These are phyloP conservation scores for Termitomyces sp. DNA, from an alignment of 768 basidiomycete species.

Conservation along the genomic window DNA sequence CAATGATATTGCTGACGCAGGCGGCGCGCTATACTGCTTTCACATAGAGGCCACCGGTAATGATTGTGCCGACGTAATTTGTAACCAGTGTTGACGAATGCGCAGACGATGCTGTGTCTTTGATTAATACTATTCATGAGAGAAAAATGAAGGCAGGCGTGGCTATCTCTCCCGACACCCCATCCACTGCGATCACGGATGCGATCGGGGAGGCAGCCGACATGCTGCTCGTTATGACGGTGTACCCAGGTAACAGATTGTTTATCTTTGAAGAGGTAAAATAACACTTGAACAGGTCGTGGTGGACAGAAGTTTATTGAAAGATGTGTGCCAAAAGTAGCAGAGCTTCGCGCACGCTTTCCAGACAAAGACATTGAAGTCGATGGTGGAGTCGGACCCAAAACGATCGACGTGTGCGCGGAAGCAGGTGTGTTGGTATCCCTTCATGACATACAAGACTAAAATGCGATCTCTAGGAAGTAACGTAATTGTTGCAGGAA, in stretches of 20 bases:
- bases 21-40: slow-evolving; percentile 94
- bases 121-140: slow-evolving; percentile 80
- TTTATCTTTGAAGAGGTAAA: not conserved
- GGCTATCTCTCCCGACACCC: slow-evolving; percentile 95
- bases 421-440: slow-evolving; percentile 61
- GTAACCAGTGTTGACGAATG: not conserved
- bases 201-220: slow-evolving; percentile 81
- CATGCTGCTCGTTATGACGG: slow-evolving; percentile 98
- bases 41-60: slow-evolving; percentile 91
- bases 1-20: slow-evolving; percentile 91
- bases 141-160: slow-evolving; percentile 92
- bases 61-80: slow-evolving; percentile 22
- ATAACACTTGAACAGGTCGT: slow-evolving; percentile 46
- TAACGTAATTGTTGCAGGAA: slow-evolving; percentile 98
- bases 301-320: slow-evolving; percentile 98
- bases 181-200: slow-evolving; percentile 83
- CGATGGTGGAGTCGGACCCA: slow-evolving; percentile 95
- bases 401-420: slow-evolving; percentile 85
- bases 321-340: slow-evolving; percentile 88
- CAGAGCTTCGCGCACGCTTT: slow-evolving; percentile 86
- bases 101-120: slow-evolving; percentile 62
- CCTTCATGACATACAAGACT: not conserved
- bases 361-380: slow-evolving; percentile 97
- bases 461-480: slow-evolving; percentile 55
- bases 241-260: slow-evolving; percentile 71